phyloP scores from a whole-genome alignment of 176 grass and related monocot species.

The Oryza meridionalis region DNA sequence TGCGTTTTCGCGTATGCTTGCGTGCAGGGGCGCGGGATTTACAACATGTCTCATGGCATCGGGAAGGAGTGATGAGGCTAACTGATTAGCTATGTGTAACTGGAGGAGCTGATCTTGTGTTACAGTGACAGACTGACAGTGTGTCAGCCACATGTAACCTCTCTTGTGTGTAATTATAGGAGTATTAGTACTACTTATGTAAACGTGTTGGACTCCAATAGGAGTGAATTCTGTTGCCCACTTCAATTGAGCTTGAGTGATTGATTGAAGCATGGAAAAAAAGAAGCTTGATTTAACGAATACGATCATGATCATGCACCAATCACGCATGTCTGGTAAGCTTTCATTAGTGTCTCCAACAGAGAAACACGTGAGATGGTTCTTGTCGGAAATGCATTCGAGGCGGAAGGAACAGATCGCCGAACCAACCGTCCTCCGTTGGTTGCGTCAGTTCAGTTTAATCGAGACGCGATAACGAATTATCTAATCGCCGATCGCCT shows the following conservation, averaged over 20 bases:
- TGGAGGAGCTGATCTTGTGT: background rate
- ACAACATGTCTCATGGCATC: conserved; percentile 72
- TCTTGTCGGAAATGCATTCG: background rate
- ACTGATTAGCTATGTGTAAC: background rate
- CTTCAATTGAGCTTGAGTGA: background rate
- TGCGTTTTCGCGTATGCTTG: background rate
- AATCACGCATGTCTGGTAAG: background rate
- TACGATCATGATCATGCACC: background rate
- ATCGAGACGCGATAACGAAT: background rate
- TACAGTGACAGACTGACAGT: background rate
- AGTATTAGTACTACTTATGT: background rate
- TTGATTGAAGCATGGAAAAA: background rate
- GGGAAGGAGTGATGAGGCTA: conserved; percentile 51
- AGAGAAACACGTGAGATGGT: background rate
- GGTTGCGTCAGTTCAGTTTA: background rate
- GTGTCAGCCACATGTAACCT: background rate
- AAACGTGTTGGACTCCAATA: background rate
- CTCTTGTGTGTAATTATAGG: no score
- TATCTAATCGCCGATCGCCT: background rate
- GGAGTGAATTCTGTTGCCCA: background rate
- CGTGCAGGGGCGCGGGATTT: conserved; percentile 67
- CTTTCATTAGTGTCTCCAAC: background rate
- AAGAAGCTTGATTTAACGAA: background rate
- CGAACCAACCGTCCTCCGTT: background rate
- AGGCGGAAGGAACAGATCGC: background rate